phyloP scores from a whole-genome alignment of 345 rosid species.

The Firmiana major region DNA sequence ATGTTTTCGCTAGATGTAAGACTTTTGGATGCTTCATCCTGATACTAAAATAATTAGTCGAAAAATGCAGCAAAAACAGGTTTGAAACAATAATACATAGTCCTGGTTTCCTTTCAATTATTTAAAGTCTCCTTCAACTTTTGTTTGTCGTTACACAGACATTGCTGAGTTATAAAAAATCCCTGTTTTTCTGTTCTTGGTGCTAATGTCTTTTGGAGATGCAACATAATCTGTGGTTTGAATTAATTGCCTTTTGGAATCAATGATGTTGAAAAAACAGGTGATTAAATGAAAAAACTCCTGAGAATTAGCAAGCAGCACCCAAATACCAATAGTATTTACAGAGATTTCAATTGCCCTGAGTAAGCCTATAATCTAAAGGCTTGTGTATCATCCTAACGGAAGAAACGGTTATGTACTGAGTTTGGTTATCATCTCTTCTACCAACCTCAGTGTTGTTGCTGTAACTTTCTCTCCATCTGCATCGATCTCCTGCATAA shows the following conservation, averaged over 20 bases:
- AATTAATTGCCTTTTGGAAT: not conserved
- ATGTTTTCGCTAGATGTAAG: constrained; percentile 10
- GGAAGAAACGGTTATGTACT: constrained; percentile 34
- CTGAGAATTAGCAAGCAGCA: not conserved
- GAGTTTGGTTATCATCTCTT: constrained; percentile 78
- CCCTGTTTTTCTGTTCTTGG: too few relatives aligned
- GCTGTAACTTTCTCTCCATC: constrained; percentile 45
- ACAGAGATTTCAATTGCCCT: not conserved
- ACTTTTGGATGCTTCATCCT: not conserved
- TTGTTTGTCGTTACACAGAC: not conserved
- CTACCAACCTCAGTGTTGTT: constrained; percentile 51
- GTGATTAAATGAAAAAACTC: not conserved
- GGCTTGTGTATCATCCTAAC: not conserved
- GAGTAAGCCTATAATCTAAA: constrained; percentile 1
- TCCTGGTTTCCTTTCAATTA: not conserved
- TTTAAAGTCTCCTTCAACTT: not conserved
- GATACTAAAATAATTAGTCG: not conserved
- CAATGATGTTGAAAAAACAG: constrained; percentile 1
- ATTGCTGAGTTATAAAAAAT: too few relatives aligned
- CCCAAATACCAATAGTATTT: constrained; percentile 3
- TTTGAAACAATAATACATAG: not conserved
- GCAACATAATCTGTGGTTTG: not conserved
- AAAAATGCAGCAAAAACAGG: not conserved
- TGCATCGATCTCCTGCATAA: constrained; percentile 69
- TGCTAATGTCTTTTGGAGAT: not conserved